These are phyloP conservation scores for Boletellus sp. DNA, from an alignment of 768 basidiomycete genomes.

Conservation along the genomic window DNA sequence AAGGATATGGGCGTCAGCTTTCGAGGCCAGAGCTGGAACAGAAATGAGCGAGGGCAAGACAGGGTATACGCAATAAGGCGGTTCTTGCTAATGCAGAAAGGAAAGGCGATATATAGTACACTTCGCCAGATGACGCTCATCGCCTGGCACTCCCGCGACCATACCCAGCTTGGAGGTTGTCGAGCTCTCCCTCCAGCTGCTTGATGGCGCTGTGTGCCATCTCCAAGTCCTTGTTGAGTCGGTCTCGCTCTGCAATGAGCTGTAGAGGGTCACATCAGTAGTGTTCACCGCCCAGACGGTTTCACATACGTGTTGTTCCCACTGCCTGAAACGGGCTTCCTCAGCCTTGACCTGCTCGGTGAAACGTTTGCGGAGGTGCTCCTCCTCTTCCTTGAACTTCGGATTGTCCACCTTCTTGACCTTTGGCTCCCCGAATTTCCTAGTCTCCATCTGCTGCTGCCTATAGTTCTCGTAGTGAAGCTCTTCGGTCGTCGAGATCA, in stretches of 20 bases:
- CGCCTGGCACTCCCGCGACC: conserved; percentile 54
- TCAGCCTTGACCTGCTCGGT: conserved; percentile 99
- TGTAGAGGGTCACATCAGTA: conserved; percentile 32
- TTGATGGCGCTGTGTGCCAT: conserved; percentile 90
- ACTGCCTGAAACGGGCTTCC: conserved; percentile 95
- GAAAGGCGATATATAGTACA: neutral
- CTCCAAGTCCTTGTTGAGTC: conserved; percentile 98
- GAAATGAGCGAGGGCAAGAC: conserved; percentile 19
- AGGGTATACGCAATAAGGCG: conserved; percentile 26
- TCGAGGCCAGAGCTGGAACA: conserved; percentile 7
- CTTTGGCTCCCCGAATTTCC: conserved; percentile 98
- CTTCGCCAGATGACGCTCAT: conserved; percentile 6
- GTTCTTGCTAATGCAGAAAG: conserved; percentile 6
- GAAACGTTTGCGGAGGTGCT: conserved; percentile 92
- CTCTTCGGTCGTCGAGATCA: conserved; percentile 95
- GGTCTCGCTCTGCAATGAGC: conserved; percentile 97
- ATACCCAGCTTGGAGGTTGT: conserved; percentile 83
- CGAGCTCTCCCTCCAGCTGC: conserved; percentile 83
- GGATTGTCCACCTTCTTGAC: conserved; percentile 99
- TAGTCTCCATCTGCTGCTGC: conserved; percentile 98
- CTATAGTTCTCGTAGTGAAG: conserved; percentile 97
- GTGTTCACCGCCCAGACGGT: neutral
- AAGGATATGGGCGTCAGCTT: conserved; percentile 1
- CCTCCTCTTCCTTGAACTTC: conserved; percentile 99
- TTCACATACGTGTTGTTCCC: conserved; percentile 91